Percentiles rank a stretch among this genome's conserved stretches.
phyloP scores from a whole-genome alignment of 192 early-diverging fungal species.

The Anaeromyces robustus region DNA sequence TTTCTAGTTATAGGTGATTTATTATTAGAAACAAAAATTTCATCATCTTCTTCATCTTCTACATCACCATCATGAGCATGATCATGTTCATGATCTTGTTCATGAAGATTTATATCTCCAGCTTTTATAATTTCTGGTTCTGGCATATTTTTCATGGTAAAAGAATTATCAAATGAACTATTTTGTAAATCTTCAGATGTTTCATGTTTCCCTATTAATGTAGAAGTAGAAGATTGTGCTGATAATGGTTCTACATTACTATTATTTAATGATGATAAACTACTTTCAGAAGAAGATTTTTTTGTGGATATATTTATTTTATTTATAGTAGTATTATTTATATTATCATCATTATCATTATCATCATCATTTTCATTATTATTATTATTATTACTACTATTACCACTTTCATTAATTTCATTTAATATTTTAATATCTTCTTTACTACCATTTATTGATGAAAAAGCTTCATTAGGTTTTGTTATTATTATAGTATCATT shows the following conservation, averaged over 20 bases:
- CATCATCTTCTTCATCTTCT: not conserved
- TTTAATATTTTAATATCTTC: not conserved
- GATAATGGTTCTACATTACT: not conserved
- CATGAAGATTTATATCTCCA: not conserved
- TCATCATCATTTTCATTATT: not conserved
- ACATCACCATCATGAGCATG: not conserved
- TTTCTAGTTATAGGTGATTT: not conserved
- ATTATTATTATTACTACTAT: not conserved
- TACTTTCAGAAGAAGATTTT: too few species aligned
- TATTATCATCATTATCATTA: not conserved
- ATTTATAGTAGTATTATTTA: too few species aligned
- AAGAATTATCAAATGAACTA: not conserved
- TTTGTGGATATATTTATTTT: too few species aligned
- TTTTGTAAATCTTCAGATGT: not conserved
- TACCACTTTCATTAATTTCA: not conserved
- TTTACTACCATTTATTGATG: not conserved
- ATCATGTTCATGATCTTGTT: too few species aligned
- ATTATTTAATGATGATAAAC: not conserved
- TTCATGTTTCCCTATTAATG: not conserved
- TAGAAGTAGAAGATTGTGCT: not conserved
- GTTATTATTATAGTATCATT: not conserved
- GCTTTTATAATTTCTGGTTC: not conserved
- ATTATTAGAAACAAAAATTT: not conserved
- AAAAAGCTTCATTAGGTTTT: not conserved
- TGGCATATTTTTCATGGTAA: not conserved